Conservation (phyloP, 306 rosid species). For the Trifolium pratense region DNA sequence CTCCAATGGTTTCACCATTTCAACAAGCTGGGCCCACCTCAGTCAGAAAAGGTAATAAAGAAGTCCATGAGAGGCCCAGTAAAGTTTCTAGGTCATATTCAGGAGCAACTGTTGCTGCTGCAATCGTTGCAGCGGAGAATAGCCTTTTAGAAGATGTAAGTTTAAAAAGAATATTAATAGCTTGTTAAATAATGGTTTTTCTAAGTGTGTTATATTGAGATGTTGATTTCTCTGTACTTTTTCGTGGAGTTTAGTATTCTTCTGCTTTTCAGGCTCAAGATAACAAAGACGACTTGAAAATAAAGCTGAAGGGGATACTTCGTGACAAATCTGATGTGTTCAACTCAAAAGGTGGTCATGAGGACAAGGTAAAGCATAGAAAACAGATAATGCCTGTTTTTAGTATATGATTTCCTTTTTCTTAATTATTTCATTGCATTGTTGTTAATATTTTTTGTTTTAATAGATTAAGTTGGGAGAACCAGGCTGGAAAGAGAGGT, state of each 20-base stretch:
- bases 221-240: conserved; percentile 26
- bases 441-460: conserved; percentile 23
- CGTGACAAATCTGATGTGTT: conserved; percentile 89
- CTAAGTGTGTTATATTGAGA: background rate
- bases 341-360: conserved; percentile 65
- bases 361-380: conserved; percentile 68
- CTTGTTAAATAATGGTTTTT: conserved; percentile 14
- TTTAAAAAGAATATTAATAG: conserved; percentile 30
- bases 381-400: background rate
- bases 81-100: conserved; percentile 68
- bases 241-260: conserved; percentile 8
- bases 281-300: conserved; percentile 82
- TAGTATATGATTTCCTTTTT: background rate
- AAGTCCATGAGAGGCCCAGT: conserved; percentile 41
- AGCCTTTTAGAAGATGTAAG: conserved; percentile 77
- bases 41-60: conserved; percentile 43
- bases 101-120: conserved; percentile 74
- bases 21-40: conserved; percentile 50
- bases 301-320: conserved; percentile 74
- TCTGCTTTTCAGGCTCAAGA: conserved; percentile 59
- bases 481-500: conserved; percentile 97
- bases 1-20: conserved; percentile 77
- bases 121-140: conserved; percentile 90
- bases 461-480: conserved; percentile 82
- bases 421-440: background rate